Base-by-base conservation (phyloP, 2,329 filamentous ascomycete genomes). In the Hypoxylon sp. region DNA sequence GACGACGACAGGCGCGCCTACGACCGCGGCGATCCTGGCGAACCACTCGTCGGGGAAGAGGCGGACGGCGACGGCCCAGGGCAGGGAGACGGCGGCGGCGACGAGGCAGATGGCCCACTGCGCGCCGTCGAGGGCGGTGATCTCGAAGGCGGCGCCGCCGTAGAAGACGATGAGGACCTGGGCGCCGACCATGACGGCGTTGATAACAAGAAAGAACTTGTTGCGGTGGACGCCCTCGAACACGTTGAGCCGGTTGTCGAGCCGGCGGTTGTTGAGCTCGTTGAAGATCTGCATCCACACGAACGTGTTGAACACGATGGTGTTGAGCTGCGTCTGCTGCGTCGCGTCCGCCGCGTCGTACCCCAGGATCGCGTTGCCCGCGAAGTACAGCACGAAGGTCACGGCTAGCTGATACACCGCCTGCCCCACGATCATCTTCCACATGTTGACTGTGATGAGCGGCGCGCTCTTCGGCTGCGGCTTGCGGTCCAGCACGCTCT, bases 241-340 rank as follows among this genome's bases (percentile, higher is more conserved):
- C 35, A 87, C 80, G 64, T 87, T 87, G 74, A 87, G 79, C 58
- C 81, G 79, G 72, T 87, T 87, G 66, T 87, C 85, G 0, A 87
- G 76, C 33, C 84, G 83, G 24, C 85, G 80, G 68, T 84, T 86
- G 73, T 88, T 88, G 75, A 87, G 82, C 71, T 87, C 81, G 71
- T 89, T 89, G 76, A 89, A 89, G 60, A 89, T 88, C 67, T 89
- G 87, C 79, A 89, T 85, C 86, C 86, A 89, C 2, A 89, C 87
- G 65, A 88, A 89, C 0, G 83, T 85, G 72, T 89, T 89, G 76
- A 89, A 89, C 42, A 89, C 82, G 55, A 88, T 78, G 0, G 86
- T 87, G 61, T 84, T 78, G 27, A 87, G 75, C 63, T 83, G 70
- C 4, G 67, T 68, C 51, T 72, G 75, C 17, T 80, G 73, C 18